Evolutionary conservation across 2,329 filamentous ascomycete species (phyloP).

Genomic region (Emmonsiellopsis sp.): DNA sequence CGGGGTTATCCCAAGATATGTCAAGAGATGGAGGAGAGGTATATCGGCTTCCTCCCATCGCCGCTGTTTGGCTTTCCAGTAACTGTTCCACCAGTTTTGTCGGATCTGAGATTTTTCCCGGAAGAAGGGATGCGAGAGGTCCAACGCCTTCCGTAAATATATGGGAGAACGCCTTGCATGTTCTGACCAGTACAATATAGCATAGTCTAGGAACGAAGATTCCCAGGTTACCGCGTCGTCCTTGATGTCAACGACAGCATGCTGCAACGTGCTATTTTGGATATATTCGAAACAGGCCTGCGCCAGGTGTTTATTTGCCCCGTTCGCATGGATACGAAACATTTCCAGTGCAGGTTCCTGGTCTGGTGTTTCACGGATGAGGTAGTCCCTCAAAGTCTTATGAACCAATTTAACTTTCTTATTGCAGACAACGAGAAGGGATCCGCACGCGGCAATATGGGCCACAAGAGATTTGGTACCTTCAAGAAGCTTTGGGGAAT

Average conservation of each 20-base stretch:
- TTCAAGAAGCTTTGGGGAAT: not conserved
- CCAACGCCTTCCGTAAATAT: slow-evolving; percentile 6
- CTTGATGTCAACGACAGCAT: not conserved
- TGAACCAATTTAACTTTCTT: slow-evolving; percentile 18
- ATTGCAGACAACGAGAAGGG: slow-evolving; percentile 15
- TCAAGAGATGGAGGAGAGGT: not conserved
- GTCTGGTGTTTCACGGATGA: slow-evolving; percentile 12
- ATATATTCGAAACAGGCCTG: not conserved
- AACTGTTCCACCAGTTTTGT: slow-evolving; percentile 7
- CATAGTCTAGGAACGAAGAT: not conserved
- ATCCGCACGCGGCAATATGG: slow-evolving; percentile 13
- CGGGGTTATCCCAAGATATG: not conserved
- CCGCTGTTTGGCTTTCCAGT: slow-evolving; percentile 1
- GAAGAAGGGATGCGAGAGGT: slow-evolving; percentile 10
- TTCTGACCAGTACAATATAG: not conserved
- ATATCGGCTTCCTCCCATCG: not conserved
- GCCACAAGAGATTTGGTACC: slow-evolving; percentile 11
- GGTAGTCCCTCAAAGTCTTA: slow-evolving; percentile 22
- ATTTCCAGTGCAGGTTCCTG: not conserved
- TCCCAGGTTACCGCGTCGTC: not conserved
- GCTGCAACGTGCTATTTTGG: not conserved
- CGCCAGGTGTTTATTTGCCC: not conserved
- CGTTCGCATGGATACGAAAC: not conserved
- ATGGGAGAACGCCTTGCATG: not conserved
- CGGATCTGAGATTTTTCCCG: slow-evolving; percentile 8